Evolutionary conservation across 768 basidiomycete species (phyloP).

Genomic region (Kwoniella pini): DNA sequence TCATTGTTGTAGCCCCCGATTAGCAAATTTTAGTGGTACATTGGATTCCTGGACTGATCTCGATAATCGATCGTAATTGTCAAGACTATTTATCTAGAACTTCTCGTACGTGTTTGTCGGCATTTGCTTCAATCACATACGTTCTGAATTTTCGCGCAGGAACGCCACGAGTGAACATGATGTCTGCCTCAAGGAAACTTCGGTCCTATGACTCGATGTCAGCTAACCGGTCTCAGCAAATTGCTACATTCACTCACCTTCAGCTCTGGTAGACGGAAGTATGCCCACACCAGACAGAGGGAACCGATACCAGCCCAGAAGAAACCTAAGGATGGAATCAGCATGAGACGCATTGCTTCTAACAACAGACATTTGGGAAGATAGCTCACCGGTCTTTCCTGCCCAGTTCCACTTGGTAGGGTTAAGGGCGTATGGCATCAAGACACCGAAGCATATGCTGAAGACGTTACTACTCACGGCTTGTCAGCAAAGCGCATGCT

Average conservation of each 20-base stretch:
- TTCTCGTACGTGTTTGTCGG: constrained; percentile 25
- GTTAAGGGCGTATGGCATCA: constrained; percentile 49
- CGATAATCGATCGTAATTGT: background rate
- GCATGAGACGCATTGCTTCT: background rate
- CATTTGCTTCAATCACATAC: constrained; percentile 38
- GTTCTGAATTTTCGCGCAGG: constrained; percentile 44
- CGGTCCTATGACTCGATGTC: constrained; percentile 6
- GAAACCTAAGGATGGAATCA: constrained; percentile 20
- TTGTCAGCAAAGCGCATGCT: background rate
- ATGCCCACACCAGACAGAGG: constrained; percentile 35
- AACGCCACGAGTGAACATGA: constrained; percentile 47
- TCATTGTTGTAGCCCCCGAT: no score
- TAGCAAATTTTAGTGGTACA: no score
- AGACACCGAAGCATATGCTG: constrained; percentile 23
- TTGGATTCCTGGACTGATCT: no score
- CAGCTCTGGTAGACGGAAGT: constrained; percentile 38
- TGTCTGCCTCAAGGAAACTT: constrained; percentile 42
- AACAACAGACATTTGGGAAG: background rate
- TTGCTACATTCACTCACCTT: constrained; percentile 1
- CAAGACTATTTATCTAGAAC: background rate
- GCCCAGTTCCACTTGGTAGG: constrained; percentile 33
- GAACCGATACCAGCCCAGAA: constrained; percentile 39
- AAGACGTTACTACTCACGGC: constrained; percentile 13
- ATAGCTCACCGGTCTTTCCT: constrained; percentile 10
- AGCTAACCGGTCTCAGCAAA: background rate